Evolutionary conservation across 2,329 filamentous ascomycete genomes (phyloP).

Genomic region (Stagonosporopsis rhizophila): DNA sequence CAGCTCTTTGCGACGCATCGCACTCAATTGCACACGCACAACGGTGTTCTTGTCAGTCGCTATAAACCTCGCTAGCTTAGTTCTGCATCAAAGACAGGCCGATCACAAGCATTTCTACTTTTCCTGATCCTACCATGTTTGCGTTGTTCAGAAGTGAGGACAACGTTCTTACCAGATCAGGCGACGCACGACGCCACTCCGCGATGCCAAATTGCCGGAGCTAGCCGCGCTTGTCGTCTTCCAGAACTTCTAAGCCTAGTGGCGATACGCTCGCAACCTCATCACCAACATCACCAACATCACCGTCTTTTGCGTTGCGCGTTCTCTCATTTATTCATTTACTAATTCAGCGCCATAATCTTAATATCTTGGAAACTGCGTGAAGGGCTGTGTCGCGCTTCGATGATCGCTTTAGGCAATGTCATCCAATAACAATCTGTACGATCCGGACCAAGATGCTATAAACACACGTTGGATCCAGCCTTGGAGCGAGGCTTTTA

Average conservation of each 20-base stretch:
- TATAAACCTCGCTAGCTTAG: too few species aligned
- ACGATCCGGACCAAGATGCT: constrained; percentile 40
- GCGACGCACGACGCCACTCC: neutral
- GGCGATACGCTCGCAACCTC: neutral
- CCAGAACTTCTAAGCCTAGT: constrained; percentile 2
- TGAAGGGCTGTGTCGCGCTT: constrained; percentile 14
- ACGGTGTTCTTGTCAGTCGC: too few species aligned
- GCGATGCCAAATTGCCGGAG: neutral
- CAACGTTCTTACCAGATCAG: neutral
- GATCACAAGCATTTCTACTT: too few species aligned
- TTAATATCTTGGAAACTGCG: neutral
- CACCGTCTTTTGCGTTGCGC: neutral
- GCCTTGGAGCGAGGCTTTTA: constrained; percentile 43
- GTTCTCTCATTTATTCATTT: neutral
- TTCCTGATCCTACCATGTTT: too few species aligned
- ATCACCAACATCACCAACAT: neutral
- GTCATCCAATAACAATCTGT: constrained; percentile 39
- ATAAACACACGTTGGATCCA: constrained; percentile 35
- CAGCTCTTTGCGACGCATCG: too few species aligned
- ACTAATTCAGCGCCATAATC: neutral
- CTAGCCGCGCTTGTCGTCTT: constrained; percentile 1
- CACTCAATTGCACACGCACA: too few species aligned
- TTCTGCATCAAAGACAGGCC: too few species aligned
- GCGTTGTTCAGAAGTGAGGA: neutral
- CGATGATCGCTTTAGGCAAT: constrained; percentile 27